Evolutionary conservation across 441 rosid genomes (phyloP).

Genomic region (Gossypium schwendimanii): DNA sequence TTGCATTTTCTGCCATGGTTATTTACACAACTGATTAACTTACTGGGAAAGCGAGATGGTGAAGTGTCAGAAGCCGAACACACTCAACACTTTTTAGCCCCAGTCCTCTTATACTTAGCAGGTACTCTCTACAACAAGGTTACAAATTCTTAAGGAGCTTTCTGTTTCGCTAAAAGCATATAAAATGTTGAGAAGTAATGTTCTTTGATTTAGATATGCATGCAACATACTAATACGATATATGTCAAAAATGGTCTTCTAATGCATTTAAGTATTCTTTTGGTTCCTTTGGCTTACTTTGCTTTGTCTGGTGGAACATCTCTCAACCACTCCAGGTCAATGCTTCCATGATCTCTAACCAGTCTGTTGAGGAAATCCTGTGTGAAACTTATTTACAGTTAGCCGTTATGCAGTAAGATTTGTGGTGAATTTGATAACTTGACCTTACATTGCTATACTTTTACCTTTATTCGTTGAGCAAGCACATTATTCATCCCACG

Average conservation of each 20-base stretch:
- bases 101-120: slow-evolving; percentile 54
- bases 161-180: background rate
- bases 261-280: background rate
- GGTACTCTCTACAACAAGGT: slow-evolving; percentile 42
- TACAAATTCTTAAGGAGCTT: slow-evolving; percentile 6
- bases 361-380: slow-evolving; percentile 66
- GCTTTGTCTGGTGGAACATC: slow-evolving; percentile 66
- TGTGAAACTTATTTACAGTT: slow-evolving; percentile 22
- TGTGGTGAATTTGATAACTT: background rate
- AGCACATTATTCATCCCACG: slow-evolving; percentile 73
- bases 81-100: slow-evolving; percentile 73
- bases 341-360: slow-evolving; percentile 46
- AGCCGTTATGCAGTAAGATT: slow-evolving; percentile 9
- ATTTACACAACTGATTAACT: slow-evolving; percentile 14
- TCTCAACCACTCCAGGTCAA: slow-evolving; percentile 73
- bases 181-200: background rate
- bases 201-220: slow-evolving; percentile 1
- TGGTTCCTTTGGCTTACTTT: slow-evolving; percentile 37
- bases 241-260: background rate
- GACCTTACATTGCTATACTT: background rate
- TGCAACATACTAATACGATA: background rate
- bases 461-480: slow-evolving; percentile 64
- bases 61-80: slow-evolving; percentile 66
- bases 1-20: slow-evolving; percentile 8
- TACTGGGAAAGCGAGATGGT: slow-evolving; percentile 76